Evolutionary conservation across 345 rosid genomes (phyloP), one percentile per base, ranked within the genome.

Genomic region (Boechera retrofracta): DNA sequence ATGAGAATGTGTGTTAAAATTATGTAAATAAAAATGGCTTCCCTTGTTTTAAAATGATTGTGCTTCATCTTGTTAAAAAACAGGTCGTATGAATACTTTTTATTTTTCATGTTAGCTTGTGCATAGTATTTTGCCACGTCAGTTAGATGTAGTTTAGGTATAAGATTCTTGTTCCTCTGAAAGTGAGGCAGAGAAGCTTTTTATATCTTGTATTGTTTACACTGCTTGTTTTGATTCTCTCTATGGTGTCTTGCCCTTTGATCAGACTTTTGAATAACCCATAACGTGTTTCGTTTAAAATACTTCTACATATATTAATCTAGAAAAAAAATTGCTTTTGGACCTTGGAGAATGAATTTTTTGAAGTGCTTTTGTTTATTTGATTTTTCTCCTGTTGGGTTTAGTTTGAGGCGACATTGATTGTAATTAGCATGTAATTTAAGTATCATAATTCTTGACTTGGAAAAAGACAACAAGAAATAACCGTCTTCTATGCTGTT

Each of bases 391-490:
- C 52, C 39, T 64, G 49, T 53, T 64, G 29, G 71, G 48, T 74
- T 32, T 55, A 31, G 16, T 54, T 49, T 38, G 41, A 72, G 29
- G 69, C 21, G 21, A 28, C 38, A 10, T 35, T 65, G n/a, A 26
- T 66, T 24, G 59, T 24, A 47, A 29, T 54, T 45, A 56, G 15
- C 72, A 56, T 47, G 31, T 6, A 45, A 24, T 35, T 13, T 6
- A 56, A 24, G 35, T 64, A 44, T 61, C 33, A 51, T 49, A 58
- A 38, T 39, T 39, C 54, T 44, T 59, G 59, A 36, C 24, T 47
- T 59, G 16, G 67, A 32, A 58, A 58, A 42, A 16, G 29, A 58
- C 32, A 44, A 56, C 41, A 55, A 69, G 39, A 55, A n/a, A 21
- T 39, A 1, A 62, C n/a, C 9, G 15, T 59, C 64, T 16, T 58